A percentile compares a stretch with the other conserved stretches of the same genome.
phyloP scores from a whole-genome alignment of 768 basidiomycete genomes.

The Suillus variegatus region DNA sequence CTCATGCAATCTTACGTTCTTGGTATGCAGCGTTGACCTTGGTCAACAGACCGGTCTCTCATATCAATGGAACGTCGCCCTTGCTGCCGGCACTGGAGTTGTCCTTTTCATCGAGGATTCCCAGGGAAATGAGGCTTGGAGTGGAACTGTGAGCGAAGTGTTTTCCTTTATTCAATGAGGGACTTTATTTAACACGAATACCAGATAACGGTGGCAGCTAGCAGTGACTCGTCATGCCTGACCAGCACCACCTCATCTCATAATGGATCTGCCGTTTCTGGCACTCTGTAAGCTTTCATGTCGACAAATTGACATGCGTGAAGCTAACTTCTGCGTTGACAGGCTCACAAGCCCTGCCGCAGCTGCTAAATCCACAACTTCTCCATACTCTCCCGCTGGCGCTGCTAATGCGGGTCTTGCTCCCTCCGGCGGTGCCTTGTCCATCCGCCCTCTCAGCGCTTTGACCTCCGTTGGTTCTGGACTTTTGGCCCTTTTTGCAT shows the following conservation, averaged over 20 bases:
- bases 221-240: conserved; percentile 42
- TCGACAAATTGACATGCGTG: conserved; percentile 1
- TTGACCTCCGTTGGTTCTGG: conserved; percentile 24
- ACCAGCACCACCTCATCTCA: conserved; percentile 9
- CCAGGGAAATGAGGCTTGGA: conserved; percentile 66
- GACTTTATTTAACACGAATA: not conserved
- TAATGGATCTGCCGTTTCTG: conserved; percentile 10
- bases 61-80: conserved; percentile 39
- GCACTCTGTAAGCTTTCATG: conserved; percentile 6
- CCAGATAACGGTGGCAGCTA: conserved; percentile 38
- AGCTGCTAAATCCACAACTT: conserved; percentile 13
- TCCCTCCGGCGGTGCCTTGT: conserved; percentile 21
- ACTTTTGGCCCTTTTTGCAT: conserved; percentile 21
- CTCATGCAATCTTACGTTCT: conserved; percentile 4
- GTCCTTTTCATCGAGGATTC: conserved; percentile 56
- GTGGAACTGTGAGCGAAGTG: conserved; percentile 46
- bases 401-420: conserved; percentile 35
- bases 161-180: not conserved
- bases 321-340: conserved; percentile 8
- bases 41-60: conserved; percentile 51
- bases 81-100: conserved; percentile 51
- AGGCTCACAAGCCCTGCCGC: conserved; percentile 9
- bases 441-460: conserved; percentile 22
- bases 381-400: conserved; percentile 25
- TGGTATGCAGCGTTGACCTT: conserved; percentile 52